Evolutionary conservation across 2,329 filamentous ascomycete genomes (phyloP), one percentile per base, ranked within the genome.

Genomic region (Aspergillus quadricinctus): DNA sequence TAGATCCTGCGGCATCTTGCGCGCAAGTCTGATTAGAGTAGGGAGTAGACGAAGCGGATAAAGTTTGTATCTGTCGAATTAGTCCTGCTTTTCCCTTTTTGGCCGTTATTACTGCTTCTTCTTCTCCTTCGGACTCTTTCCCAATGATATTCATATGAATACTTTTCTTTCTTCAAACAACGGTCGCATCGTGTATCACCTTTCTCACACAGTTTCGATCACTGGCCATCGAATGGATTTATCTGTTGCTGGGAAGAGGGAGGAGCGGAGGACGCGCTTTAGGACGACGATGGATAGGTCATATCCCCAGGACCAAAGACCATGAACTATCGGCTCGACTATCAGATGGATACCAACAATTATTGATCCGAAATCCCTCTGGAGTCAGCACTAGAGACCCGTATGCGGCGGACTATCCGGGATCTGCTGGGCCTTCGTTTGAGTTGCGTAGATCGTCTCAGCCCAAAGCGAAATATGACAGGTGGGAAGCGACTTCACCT

Each of bases 401-500:
- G 14, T 37, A 17, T 14, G 14, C 5, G 5, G 31, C 31, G 14
- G 14, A 35, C 31, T 35, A 35, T 35, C 31, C 14, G 23, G 23
- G 23, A 53, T 45, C 3, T 14, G 21, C 21, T 57, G 58, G 50
- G 9, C 25, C 46, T 52, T 37, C 54, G 55, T 51, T 49, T 45
- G 48, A 41, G n/a, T 57, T 52, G 40, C 31, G 23, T 41, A 46
- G 14, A 10, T 40, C 21, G 55, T 56, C 52, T 52, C 23, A 25
- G 27, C 17, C 45, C 31, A n/a, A 53, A 43, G 48, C 28, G 52
- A 41, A 54, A 55, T 57, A 49, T 61, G 61, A 58, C 53, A 58
- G 57, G 58, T 61, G 57, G 45, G 50, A 57, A 48, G 52, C 56
- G 52, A 55, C 50, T 56, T n/a, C 27, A 57, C 53, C 46, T 29